These are phyloP conservation scores for Cercospora sp. DNA, from an alignment of 2,329 filamentous ascomycete species.

Conservation along the genomic window DNA sequence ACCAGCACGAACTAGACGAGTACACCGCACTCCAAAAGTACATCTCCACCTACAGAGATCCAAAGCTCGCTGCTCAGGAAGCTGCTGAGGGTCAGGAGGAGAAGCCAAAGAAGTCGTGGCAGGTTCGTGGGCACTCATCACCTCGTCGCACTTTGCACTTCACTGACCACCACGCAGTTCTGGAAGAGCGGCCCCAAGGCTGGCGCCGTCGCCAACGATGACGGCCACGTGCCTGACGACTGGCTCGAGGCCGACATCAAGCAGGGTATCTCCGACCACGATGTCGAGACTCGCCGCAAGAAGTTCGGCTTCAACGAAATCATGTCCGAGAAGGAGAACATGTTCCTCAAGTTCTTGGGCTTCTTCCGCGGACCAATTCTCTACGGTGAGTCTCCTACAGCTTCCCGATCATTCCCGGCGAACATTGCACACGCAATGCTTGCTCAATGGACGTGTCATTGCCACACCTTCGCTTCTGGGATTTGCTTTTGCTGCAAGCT, in stretches of 20 bases:
- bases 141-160: not conserved
- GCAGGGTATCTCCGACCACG: slow-evolving; percentile 58
- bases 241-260: slow-evolving; percentile 69
- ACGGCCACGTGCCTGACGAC: slow-evolving; percentile 58
- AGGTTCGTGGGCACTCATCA: slow-evolving; percentile 29
- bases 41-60: slow-evolving; percentile 66
- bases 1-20: slow-evolving; percentile 52
- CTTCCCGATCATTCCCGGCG: slow-evolving; percentile 14
- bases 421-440: slow-evolving; percentile 19
- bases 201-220: slow-evolving; percentile 39
- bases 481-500: slow-evolving; percentile 25
- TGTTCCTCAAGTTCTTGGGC: slow-evolving; percentile 71
- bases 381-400: slow-evolving; percentile 60
- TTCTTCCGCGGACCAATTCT: slow-evolving; percentile 77
- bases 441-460: slow-evolving; percentile 27
- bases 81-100: slow-evolving; percentile 46
- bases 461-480: slow-evolving; percentile 12
- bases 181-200: slow-evolving; percentile 46
- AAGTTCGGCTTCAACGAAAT: slow-evolving; percentile 71
- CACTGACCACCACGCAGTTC: slow-evolving; percentile 45
- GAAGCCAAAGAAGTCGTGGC: slow-evolving; percentile 58
- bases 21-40: slow-evolving; percentile 66
- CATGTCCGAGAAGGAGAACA: slow-evolving; percentile 71
- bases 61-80: slow-evolving; percentile 51
- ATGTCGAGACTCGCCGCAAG: slow-evolving; percentile 66